Evolutionary conservation across 2,329 filamentous ascomycete genomes (phyloP).

Genomic region (Arthrobotrys iridis): DNA sequence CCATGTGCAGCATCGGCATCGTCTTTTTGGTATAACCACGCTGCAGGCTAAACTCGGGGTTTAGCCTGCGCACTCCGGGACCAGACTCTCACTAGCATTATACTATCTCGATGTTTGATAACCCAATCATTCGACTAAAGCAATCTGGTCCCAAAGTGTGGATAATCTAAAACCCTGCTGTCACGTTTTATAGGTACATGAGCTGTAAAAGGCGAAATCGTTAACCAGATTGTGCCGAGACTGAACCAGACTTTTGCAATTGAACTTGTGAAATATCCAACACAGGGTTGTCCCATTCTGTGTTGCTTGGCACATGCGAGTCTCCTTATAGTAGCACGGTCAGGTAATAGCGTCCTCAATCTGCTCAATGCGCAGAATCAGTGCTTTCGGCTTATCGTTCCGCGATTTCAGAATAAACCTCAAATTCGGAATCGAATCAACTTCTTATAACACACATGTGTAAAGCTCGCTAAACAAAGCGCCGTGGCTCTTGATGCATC

Average conservation of each 20-base stretch:
- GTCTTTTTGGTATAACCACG: not conserved
- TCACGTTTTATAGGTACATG: conserved; percentile 7
- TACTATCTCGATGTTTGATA: not conserved
- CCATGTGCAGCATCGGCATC: not conserved
- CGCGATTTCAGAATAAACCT: conserved; percentile 15
- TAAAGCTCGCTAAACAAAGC: not conserved
- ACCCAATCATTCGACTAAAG: not conserved
- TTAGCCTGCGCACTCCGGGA: conserved; percentile 38
- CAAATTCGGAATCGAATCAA: conserved; percentile 7
- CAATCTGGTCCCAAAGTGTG: not conserved
- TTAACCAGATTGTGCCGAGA: not conserved
- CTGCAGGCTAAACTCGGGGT: conserved; percentile 32
- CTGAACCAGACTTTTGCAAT: not conserved
- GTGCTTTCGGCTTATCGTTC: conserved; percentile 40
- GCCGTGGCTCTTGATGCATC: not conserved
- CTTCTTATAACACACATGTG: not conserved
- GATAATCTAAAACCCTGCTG: not conserved
- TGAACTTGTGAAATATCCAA: conserved; percentile 32
- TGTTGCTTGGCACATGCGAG: conserved; percentile 41
- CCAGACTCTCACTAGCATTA: not conserved
- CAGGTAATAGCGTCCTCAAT: not conserved
- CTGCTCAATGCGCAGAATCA: not conserved
- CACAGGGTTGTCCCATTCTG: conserved; percentile 19
- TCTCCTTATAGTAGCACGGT: not conserved
- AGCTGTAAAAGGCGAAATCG: not conserved